A percentile compares a stretch with the other conserved stretches of the same genome.
Evolutionary conservation across 805 yeast species (phyloP).

Genomic region (Saccharomycopsis malanga): DNA sequence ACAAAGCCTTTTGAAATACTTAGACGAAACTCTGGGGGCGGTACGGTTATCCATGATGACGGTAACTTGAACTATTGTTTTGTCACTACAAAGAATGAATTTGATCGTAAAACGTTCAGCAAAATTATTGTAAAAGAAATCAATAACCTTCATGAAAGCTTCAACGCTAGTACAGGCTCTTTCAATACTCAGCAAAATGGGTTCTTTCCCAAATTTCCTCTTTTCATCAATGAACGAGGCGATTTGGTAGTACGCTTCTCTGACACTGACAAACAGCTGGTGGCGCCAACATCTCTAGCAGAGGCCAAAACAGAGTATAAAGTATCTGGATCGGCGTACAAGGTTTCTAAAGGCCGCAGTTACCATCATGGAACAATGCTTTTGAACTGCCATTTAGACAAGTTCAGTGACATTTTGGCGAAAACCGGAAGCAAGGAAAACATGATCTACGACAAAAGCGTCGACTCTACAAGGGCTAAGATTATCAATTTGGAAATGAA

Average conservation of each 20-base stretch:
- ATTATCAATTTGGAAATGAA: slow-evolving; percentile 52
- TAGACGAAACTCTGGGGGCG: slow-evolving; percentile 88
- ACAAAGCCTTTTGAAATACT: slow-evolving; percentile 53
- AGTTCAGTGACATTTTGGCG: slow-evolving; percentile 52
- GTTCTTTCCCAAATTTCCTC: slow-evolving; percentile 18
- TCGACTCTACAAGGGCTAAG: slow-evolving; percentile 75
- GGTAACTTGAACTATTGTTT: slow-evolving; percentile 86
- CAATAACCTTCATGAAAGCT: slow-evolving; percentile 23
- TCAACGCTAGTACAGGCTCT: slow-evolving; percentile 22
- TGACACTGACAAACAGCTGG: not conserved
- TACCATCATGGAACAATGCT: slow-evolving; percentile 97
- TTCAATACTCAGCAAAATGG: not conserved
- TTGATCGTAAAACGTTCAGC: slow-evolving; percentile 53
- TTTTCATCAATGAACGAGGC: slow-evolving; percentile 61
- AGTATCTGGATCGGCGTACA: slow-evolving; percentile 90
- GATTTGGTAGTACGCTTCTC: slow-evolving; percentile 34
- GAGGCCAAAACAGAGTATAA: slow-evolving; percentile 41
- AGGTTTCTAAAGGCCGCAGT: slow-evolving; percentile 71
- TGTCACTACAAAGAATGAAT: slow-evolving; percentile 60
- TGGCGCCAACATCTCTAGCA: slow-evolving; percentile 33
- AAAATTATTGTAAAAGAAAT: slow-evolving; percentile 38
- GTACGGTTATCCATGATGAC: slow-evolving; percentile 89
- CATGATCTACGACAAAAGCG: slow-evolving; percentile 39
- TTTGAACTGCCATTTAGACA: slow-evolving; percentile 54
- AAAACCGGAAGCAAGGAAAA: slow-evolving; percentile 31